These are phyloP conservation scores for Aspergillus olivimuriae DNA, from an alignment of 495 filamentous ascomycete species.

Conservation along the genomic window DNA sequence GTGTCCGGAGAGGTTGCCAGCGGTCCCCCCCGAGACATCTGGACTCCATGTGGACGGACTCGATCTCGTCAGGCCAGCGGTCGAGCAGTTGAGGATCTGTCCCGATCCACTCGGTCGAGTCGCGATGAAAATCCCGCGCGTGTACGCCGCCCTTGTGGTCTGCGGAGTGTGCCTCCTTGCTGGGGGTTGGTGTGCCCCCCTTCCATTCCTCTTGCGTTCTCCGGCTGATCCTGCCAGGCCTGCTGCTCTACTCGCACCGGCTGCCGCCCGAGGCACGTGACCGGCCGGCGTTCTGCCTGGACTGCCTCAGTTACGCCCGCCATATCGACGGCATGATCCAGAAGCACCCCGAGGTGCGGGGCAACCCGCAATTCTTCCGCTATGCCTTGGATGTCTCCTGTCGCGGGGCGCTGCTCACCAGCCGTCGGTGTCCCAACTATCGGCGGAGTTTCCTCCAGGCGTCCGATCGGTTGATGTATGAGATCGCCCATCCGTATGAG, in stretches of 20 bases:
- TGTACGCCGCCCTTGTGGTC: no score
- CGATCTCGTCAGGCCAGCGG: no score
- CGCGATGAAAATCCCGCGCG: no score
- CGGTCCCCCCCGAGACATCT: no score
- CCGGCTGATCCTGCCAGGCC: no score
- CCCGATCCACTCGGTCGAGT: no score
- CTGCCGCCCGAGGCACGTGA: not conserved
- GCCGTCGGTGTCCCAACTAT: not conserved
- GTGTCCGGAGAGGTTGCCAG: no score
- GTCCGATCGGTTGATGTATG: not conserved
- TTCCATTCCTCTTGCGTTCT: not conserved
- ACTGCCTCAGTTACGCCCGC: constrained; percentile 1
- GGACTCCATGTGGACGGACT: no score
- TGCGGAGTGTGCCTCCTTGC: no score
- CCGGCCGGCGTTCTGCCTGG: not conserved
- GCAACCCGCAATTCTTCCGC: constrained; percentile 1
- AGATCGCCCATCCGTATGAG: not conserved
- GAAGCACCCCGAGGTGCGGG: not conserved
- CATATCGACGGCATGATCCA: constrained; percentile 1
- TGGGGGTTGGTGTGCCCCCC: not conserved
- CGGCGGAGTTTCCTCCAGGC: not conserved
- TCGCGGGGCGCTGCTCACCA: not conserved
- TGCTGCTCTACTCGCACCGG: not conserved
- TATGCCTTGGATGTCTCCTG: constrained; percentile 1
- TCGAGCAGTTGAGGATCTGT: no score